These are phyloP conservation scores for Turritis glabra DNA, from an alignment of 345 rosid genomes.

Conservation along the genomic window DNA sequence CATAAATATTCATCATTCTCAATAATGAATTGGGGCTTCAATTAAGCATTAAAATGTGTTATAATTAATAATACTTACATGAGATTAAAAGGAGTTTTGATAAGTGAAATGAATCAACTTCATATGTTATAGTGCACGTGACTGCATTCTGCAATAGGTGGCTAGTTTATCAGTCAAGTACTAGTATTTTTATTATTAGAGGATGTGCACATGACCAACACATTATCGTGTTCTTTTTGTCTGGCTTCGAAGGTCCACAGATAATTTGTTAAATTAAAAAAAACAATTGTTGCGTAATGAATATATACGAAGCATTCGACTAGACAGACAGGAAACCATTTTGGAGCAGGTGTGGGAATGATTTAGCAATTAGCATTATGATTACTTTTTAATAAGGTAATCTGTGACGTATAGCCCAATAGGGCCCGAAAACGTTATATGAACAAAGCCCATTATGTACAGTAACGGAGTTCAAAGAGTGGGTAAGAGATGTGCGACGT, in stretches of 20 bases:
- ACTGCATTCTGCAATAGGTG: constrained; percentile 5
- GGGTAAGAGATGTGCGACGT: neutral
- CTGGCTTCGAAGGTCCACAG: constrained; percentile 6
- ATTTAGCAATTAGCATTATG: neutral
- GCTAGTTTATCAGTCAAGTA: neutral
- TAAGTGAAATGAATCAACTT: neutral
- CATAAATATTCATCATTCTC: no score
- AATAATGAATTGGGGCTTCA: neutral
- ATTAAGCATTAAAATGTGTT: neutral
- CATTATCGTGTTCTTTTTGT: constrained; percentile 9
- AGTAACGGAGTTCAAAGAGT: neutral
- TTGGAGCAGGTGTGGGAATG: no score
- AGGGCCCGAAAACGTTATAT: neutral
- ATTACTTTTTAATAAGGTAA: neutral
- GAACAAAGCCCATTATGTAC: constrained; percentile 17
- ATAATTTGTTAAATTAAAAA: neutral
- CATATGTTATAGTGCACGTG: neutral
- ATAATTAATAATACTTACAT: neutral
- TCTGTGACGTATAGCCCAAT: neutral
- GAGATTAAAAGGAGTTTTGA: neutral
- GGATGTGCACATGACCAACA: constrained; percentile 29
- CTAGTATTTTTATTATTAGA: neutral
- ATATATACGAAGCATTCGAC: no score
- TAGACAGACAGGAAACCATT: no score
- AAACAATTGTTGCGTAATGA: neutral